These are phyloP conservation scores for Paxillus rubicundulus DNA, from an alignment of 768 basidiomycete genomes.

Conservation along the genomic window DNA sequence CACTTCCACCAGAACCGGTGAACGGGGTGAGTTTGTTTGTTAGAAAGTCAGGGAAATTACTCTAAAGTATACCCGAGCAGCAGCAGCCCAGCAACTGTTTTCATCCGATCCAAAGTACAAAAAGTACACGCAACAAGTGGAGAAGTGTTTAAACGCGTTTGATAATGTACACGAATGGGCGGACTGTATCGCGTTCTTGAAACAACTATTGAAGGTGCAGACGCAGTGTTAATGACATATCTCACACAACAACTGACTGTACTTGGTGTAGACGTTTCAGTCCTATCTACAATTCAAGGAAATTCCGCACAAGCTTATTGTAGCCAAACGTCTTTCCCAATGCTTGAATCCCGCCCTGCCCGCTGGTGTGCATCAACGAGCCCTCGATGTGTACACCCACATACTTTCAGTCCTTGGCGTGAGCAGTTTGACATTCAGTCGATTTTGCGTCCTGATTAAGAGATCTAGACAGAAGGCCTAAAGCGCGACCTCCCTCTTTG, in stretches of 20 bases:
- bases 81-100: conserved; percentile 51
- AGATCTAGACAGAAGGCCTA: conserved; percentile 74
- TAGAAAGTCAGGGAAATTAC: background rate
- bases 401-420: conserved; percentile 91
- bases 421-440: conserved; percentile 29
- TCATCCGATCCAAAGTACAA: conserved; percentile 89
- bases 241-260: conserved; percentile 2
- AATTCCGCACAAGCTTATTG: conserved; percentile 91
- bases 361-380: conserved; percentile 94
- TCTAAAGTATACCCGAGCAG: conserved; percentile 28
- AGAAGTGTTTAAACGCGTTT: conserved; percentile 89
- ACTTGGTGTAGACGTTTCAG: conserved; percentile 74
- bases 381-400: conserved; percentile 91
- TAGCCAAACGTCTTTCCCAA: conserved; percentile 92
- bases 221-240: background rate
- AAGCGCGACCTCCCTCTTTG: conserved; percentile 85
- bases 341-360: conserved; percentile 98
- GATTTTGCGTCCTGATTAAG: conserved; percentile 7
- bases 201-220: conserved; percentile 83
- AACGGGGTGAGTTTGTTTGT: conserved; percentile 30
- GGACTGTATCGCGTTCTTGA: conserved; percentile 96
- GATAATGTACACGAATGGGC: conserved; percentile 99
- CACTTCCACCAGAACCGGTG: conserved; percentile 18
- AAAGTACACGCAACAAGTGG: conserved; percentile 90
- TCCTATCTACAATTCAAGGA: conserved; percentile 92